A percentile compares a stretch with the other conserved stretches of the same genome.
Evolutionary conservation across 2,329 filamentous ascomycete species (phyloP).

Genomic region (Stachybotrys chlorohalonatus): DNA sequence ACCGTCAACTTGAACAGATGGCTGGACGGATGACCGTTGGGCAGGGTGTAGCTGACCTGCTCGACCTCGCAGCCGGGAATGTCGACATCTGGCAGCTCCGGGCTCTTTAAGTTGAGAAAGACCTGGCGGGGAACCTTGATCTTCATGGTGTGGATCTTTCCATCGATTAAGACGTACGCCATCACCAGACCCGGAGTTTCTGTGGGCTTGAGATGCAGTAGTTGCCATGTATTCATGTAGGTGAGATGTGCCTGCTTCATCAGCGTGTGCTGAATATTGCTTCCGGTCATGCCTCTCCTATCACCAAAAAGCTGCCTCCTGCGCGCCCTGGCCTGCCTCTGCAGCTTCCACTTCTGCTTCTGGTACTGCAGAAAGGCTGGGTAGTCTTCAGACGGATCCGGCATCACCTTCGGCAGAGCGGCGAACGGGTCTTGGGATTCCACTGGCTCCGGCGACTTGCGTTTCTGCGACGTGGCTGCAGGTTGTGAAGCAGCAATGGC

Average conservation of each 20-base stretch:
- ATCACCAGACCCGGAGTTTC: conserved; percentile 78
- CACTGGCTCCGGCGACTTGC: conserved; percentile 62
- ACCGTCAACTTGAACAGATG: conserved; percentile 93
- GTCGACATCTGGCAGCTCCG: conserved; percentile 80
- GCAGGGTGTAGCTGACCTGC: conserved; percentile 86
- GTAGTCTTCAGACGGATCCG: conserved; percentile 78
- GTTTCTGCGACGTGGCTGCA: conserved; percentile 46
- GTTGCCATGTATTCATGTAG: conserved; percentile 90
- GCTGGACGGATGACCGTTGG: conserved; percentile 88
- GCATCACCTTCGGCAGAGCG: conserved; percentile 74
- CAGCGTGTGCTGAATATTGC: conserved; percentile 62
- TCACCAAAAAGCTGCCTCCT: conserved; percentile 91
- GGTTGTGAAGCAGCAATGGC: conserved; percentile 48
- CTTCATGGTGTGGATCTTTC: conserved; percentile 81
- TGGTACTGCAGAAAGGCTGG: conserved; percentile 83
- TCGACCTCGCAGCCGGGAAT: conserved; percentile 81
- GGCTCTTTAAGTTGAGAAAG: conserved; percentile 83
- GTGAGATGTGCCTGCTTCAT: conserved; percentile 84
- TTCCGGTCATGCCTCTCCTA: conserved; percentile 42
- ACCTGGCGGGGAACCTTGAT: conserved; percentile 82
- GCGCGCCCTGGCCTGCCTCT: conserved; percentile 79
- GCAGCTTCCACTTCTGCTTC: conserved; percentile 98
- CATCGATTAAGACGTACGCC: conserved; percentile 87
- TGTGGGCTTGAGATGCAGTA: conserved; percentile 77
- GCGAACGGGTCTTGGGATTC: conserved; percentile 71